phyloP scores from a whole-genome alignment of 1,139 yeast genomes.

The Zygoascus hellenicus region DNA sequence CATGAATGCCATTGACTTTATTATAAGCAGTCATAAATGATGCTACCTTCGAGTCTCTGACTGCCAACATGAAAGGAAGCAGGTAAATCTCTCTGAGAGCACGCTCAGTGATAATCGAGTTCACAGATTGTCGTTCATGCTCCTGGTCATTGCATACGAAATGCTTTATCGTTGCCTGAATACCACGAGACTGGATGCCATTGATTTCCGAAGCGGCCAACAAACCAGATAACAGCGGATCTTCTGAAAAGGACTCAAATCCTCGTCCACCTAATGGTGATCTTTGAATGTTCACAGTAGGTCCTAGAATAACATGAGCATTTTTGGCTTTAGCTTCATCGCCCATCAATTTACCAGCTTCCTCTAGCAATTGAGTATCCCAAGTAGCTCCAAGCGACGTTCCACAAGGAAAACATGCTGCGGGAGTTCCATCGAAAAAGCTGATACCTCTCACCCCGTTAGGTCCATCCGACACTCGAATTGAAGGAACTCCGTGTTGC shows the following conservation, averaged over 20 bases:
- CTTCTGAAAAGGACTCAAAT: constrained; percentile 59
- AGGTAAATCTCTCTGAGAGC: constrained; percentile 58
- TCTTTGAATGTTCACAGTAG: constrained; percentile 40
- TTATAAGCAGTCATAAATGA: constrained; percentile 57
- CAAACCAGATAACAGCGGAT: constrained; percentile 52
- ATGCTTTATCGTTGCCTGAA: constrained; percentile 56
- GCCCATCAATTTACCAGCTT: constrained; percentile 47
- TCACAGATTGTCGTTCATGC: constrained; percentile 46
- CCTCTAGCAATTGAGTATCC: constrained; percentile 37
- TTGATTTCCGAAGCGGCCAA: constrained; percentile 45
- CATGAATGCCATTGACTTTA: constrained; percentile 54
- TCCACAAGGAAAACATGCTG: constrained; percentile 51
- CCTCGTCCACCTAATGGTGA: constrained; percentile 62
- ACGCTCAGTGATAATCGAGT: constrained; percentile 47
- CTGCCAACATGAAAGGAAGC: constrained; percentile 56
- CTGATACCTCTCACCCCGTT: constrained; percentile 51
- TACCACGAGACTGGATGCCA: constrained; percentile 50
- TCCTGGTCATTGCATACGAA: constrained; percentile 59
- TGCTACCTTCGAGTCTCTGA: constrained; percentile 45
- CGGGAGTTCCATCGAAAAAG: constrained; percentile 43
- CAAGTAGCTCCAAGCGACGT: constrained; percentile 43
- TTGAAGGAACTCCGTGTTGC: constrained; percentile 40
- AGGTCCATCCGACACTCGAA: constrained; percentile 46
- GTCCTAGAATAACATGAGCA: constrained; percentile 48
- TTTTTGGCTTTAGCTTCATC: constrained; percentile 46